phyloP scores from a whole-genome alignment of 805 yeast species.

The Sugiyamaella mastotermitis region DNA sequence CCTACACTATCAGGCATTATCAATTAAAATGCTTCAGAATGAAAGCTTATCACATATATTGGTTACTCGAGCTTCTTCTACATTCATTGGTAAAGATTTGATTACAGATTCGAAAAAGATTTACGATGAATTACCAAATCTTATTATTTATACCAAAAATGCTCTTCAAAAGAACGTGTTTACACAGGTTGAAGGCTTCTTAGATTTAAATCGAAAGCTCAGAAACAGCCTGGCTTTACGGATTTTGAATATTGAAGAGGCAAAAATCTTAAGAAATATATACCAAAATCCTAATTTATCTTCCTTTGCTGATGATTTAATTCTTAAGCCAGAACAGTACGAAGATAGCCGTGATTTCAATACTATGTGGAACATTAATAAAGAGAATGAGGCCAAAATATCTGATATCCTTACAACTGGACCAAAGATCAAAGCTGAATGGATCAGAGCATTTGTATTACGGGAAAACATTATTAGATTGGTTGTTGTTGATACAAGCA shows the following conservation, averaged over 20 bases:
- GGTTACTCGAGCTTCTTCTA: constrained; percentile 41
- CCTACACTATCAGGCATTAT: constrained; percentile 47
- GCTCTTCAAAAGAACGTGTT: constrained; percentile 57
- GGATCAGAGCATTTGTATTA: constrained; percentile 35
- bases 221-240: constrained; percentile 40
- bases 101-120: constrained; percentile 40
- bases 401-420: constrained; percentile 24
- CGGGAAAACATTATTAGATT: constrained; percentile 23
- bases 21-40: constrained; percentile 68
- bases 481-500: too few species aligned
- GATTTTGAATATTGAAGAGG: constrained; percentile 27
- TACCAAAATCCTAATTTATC: constrained; percentile 12
- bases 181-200: constrained; percentile 61
- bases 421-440: constrained; percentile 23
- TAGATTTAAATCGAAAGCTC: constrained; percentile 52
- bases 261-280: constrained; percentile 18
- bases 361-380: constrained; percentile 48
- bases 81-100: constrained; percentile 37
- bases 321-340: constrained; percentile 7
- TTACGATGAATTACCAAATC: constrained; percentile 49
- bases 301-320: constrained; percentile 5
- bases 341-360: constrained; percentile 57
- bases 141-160: constrained; percentile 40
- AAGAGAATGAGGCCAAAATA: constrained; percentile 26
- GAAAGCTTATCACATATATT: constrained; percentile 57